Evolutionary conservation across 2,329 filamentous ascomycete genomes (phyloP).

Genomic region (Periconia sp.): DNA sequence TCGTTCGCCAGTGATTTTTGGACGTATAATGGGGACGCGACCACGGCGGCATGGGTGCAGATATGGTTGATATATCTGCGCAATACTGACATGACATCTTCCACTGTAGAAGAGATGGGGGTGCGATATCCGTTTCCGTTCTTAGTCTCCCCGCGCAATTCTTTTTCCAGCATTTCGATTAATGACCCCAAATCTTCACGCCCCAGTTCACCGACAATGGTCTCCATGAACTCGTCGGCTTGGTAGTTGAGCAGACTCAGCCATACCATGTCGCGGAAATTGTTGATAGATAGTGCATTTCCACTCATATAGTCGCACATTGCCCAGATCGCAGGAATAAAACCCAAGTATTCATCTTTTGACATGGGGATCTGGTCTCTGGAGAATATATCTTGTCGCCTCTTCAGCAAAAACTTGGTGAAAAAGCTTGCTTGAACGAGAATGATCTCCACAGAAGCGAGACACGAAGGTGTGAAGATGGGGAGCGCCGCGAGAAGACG

Average conservation of each 20-base stretch:
- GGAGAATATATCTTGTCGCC: no score
- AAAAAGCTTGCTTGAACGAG: background rate
- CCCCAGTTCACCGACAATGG: background rate
- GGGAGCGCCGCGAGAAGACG: background rate
- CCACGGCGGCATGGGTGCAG: background rate
- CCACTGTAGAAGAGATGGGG: no score
- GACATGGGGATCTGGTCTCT: background rate
- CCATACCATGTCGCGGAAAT: background rate
- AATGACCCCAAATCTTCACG: no score
- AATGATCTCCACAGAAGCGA: background rate
- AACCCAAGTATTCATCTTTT: slow-evolving; percentile 25
- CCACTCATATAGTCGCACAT: slow-evolving; percentile 9
- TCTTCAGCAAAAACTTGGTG: background rate
- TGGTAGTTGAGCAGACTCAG: background rate
- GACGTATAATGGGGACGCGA: background rate
- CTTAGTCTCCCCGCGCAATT: no score
- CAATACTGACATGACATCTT: background rate
- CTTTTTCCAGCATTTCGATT: no score
- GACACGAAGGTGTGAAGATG: background rate
- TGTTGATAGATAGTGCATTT: background rate
- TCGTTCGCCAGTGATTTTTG: background rate
- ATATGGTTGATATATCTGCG: background rate
- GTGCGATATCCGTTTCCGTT: no score
- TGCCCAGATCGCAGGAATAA: slow-evolving; percentile 30
- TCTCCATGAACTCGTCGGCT: background rate